Conservation (phyloP, 2,329 filamentous ascomycete genomes). For the Aspergillus melleus region DNA sequence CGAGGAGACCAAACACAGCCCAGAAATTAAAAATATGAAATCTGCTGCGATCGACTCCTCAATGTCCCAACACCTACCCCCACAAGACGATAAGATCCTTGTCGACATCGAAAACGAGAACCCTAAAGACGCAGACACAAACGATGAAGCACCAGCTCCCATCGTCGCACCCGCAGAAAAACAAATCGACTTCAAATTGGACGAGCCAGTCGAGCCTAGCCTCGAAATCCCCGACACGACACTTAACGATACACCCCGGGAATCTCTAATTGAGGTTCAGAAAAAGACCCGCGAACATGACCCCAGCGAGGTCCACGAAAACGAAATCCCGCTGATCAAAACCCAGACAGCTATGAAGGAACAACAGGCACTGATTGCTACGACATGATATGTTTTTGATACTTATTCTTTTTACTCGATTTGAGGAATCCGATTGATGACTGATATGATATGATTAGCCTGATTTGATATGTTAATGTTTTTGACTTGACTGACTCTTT, state of each 20-base stretch:
- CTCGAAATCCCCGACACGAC: not conserved
- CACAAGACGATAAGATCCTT: not conserved
- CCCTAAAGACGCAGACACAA: not conserved
- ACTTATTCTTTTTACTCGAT: not conserved
- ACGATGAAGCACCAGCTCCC: not conserved
- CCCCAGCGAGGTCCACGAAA: not conserved
- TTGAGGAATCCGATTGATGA: not conserved
- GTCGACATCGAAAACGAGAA: not conserved
- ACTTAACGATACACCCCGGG: not conserved
- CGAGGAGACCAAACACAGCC: not conserved
- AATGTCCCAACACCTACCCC: not conserved
- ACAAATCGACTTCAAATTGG: not conserved
- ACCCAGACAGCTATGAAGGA: not conserved
- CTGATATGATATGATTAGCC: not conserved
- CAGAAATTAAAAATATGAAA: not conserved
- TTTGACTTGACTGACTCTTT: too few species aligned
- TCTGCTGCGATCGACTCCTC: not conserved
- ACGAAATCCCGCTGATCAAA: not conserved
- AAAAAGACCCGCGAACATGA: not conserved
- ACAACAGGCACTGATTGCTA: not conserved
- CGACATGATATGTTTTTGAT: not conserved
- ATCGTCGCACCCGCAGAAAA: not conserved
- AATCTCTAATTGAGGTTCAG: not conserved
- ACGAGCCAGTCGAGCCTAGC: not conserved
- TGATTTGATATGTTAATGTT: not conserved